Conservation (phyloP, 208 protist species). For the Acanthamoeba healyi region DNA sequence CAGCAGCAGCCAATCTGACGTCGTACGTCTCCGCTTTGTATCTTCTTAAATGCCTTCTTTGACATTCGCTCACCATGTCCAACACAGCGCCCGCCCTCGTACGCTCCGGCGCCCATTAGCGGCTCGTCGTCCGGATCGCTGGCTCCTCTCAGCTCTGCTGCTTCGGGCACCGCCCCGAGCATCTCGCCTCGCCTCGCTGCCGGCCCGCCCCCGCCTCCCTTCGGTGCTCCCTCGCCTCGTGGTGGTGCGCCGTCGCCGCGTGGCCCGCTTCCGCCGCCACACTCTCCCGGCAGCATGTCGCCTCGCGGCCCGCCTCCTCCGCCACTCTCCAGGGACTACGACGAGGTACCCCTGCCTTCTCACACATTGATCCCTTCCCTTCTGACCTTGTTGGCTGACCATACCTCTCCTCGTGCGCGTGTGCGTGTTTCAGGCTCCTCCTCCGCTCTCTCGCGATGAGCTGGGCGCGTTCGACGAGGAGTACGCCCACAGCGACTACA, state of each 20-base stretch:
- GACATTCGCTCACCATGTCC: neutral
- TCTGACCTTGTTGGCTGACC: too few relatives aligned
- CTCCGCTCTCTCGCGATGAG: conserved; percentile 7
- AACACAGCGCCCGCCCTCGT: neutral
- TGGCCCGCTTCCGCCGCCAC: neutral
- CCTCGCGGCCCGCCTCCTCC: neutral
- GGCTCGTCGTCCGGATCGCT: too few relatives aligned
- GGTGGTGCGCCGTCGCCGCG: neutral
- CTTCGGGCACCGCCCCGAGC: neutral
- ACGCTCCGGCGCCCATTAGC: neutral
- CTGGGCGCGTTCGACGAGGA: conserved; percentile 15
- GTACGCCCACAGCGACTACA: neutral
- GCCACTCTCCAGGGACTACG: neutral
- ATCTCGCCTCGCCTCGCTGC: neutral
- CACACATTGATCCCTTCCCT: neutral
- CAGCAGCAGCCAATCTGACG: neutral
- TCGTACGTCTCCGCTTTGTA: neutral
- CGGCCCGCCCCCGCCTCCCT: neutral
- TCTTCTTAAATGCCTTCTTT: neutral
- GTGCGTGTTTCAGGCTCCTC: neutral
- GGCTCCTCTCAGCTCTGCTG: neutral
- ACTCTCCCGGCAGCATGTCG: neutral
- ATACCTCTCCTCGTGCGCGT: too few relatives aligned
- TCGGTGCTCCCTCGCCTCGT: neutral
- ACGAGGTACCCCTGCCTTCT: neutral